phyloP scores from a whole-genome alignment of 176 grass and related monocot genomes.

The Saccharum officinarum region DNA sequence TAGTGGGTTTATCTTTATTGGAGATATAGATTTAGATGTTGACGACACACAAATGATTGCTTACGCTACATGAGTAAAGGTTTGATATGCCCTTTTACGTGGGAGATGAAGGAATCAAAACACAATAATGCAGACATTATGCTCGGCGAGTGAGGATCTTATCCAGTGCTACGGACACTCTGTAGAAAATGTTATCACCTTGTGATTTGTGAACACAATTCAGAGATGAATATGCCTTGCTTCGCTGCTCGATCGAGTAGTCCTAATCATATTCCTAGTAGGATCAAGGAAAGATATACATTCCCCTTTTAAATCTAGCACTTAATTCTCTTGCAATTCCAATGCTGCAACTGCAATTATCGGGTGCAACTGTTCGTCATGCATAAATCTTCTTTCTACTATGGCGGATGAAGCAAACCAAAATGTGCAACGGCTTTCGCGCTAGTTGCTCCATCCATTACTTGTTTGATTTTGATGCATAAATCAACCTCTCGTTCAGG shows the following conservation, averaged over 20 bases:
- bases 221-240: slow-evolving; percentile 19
- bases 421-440: too few species aligned
- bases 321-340: too few species aligned
- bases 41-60: background rate
- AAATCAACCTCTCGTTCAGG: too few species aligned
- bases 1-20: too few species aligned
- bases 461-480: too few species aligned
- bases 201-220: background rate
- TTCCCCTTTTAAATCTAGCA: too few species aligned
- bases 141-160: background rate
- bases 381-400: background rate
- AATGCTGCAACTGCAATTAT: too few species aligned
- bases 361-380: background rate
- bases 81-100: background rate
- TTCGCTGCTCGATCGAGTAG: background rate
- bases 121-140: background rate
- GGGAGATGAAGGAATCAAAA: background rate
- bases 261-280: background rate
- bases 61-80: background rate
- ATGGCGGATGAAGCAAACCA: too few species aligned
- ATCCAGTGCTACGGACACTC: background rate
- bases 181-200: background rate
- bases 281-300: background rate
- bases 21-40: too few species aligned
- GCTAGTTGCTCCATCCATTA: too few species aligned